phyloP scores from a whole-genome alignment of 352 stramenopile species.

The Phytophthora citrophthora region DNA sequence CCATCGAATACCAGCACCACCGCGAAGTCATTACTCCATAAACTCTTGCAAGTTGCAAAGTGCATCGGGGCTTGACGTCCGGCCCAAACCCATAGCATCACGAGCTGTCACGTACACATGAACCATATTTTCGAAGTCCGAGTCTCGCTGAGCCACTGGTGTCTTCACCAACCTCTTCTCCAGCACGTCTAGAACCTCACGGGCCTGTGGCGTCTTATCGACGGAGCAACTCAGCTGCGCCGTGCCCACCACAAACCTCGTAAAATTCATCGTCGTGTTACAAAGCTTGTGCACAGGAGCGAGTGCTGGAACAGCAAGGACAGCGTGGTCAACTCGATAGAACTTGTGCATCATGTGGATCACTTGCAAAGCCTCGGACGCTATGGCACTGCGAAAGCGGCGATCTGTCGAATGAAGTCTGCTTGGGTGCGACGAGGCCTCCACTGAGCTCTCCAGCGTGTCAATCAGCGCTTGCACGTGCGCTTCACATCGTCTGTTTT shows the following conservation, averaged over 20 bases:
- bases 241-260: constrained; percentile 27
- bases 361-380: constrained; percentile 2
- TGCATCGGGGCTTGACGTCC: neutral
- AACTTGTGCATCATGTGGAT: constrained; percentile 43
- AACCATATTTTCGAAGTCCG: constrained; percentile 13
- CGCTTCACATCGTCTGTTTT: constrained; percentile 22
- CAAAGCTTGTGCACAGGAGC: constrained; percentile 20
- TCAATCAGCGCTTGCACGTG: constrained; percentile 15
- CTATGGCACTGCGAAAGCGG: constrained; percentile 3
- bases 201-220: constrained; percentile 17
- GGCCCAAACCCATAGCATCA: constrained; percentile 17
- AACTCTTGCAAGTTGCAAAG: neutral
- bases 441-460: constrained; percentile 2
- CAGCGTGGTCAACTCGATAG: constrained; percentile 26
- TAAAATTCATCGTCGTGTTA: constrained; percentile 1
- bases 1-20: no score
- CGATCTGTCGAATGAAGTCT: constrained; percentile 15
- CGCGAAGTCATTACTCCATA: no score
- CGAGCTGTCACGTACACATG: constrained; percentile 16
- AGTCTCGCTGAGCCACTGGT: constrained; percentile 3
- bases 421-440: constrained; percentile 9
- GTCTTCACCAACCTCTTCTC: constrained; percentile 34
- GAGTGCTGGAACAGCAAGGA: constrained; percentile 1
- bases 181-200: constrained; percentile 31
- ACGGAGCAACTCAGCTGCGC: constrained; percentile 20